A percentile compares a stretch with the other conserved stretches of the same genome.
Conservation (phyloP, 257 asterid species). For the Primulina tabacum region DNA sequence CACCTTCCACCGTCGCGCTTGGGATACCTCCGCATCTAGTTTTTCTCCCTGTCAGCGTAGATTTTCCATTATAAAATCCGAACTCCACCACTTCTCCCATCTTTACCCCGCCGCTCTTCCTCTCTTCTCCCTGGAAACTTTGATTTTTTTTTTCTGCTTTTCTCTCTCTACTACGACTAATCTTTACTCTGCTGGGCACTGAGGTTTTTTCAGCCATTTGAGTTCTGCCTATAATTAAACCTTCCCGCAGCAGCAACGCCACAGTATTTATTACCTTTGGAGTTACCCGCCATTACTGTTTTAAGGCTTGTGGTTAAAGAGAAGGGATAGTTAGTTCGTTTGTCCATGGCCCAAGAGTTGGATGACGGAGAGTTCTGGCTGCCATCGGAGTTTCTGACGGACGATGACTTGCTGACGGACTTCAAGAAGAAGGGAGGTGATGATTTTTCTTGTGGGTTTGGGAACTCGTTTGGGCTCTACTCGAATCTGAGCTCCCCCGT, state of each 20-base stretch:
- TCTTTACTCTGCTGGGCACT: slow-evolving; percentile 23
- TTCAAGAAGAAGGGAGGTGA: slow-evolving; percentile 1
- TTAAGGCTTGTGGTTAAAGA: not conserved
- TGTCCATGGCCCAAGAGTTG: slow-evolving; percentile 7
- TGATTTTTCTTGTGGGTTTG: slow-evolving; percentile 13
- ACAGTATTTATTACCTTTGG: slow-evolving; percentile 17
- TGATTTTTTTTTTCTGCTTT: not conserved
- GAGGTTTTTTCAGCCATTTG: slow-evolving; percentile 18
- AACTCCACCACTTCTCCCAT: not conserved
- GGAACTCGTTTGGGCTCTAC: slow-evolving; percentile 13
- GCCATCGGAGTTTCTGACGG: slow-evolving; percentile 24
- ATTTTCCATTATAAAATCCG: slow-evolving; percentile 19
- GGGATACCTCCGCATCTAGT: slow-evolving; percentile 16
- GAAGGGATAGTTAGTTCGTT: not conserved
- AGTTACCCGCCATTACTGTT: slow-evolving; percentile 8
- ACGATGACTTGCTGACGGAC: slow-evolving; percentile 23
- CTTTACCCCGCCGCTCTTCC: slow-evolving; percentile 17
- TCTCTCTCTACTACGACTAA: not conserved
- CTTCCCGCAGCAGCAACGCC: slow-evolving; percentile 33
- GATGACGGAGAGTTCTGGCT: slow-evolving; percentile 24
- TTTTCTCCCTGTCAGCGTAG: slow-evolving; percentile 1
- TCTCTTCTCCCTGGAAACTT: not conserved
- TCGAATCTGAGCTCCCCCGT: slow-evolving; percentile 40
- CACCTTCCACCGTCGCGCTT: slow-evolving; percentile 4
- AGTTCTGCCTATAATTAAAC: slow-evolving; percentile 34